phyloP scores from a whole-genome alignment of 208 protist species.

The Balamuthia mandrillaris region DNA sequence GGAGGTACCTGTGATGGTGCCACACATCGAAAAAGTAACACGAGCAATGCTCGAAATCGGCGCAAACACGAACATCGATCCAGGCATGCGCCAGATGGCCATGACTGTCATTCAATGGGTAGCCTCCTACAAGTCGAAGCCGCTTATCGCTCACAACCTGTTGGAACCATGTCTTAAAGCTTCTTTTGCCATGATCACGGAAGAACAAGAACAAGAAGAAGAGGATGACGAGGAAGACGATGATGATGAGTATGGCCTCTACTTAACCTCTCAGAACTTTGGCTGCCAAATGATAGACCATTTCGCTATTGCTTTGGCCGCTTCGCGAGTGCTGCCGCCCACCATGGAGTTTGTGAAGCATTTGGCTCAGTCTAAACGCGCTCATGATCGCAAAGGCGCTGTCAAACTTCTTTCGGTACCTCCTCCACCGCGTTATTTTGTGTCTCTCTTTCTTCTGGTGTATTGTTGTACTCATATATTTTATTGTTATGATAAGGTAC shows the following conservation, averaged over 20 bases:
- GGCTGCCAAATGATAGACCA: slow-evolving; percentile 26
- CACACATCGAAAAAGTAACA: neutral
- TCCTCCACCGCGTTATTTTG: neutral
- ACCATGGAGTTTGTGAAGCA: slow-evolving; percentile 13
- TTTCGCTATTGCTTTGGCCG: neutral
- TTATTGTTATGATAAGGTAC: no score
- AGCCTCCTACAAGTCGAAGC: slow-evolving; percentile 23
- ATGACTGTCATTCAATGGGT: slow-evolving; percentile 29
- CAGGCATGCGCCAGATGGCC: neutral
- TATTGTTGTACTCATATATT: neutral
- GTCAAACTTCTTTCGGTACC: neutral
- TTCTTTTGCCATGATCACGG: slow-evolving; percentile 29
- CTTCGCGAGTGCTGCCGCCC: slow-evolving; percentile 22
- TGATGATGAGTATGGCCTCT: slow-evolving; percentile 1
- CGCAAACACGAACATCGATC: slow-evolving; percentile 19
- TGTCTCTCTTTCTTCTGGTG: neutral
- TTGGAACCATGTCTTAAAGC: neutral
- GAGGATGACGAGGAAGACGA: slow-evolving; percentile 27
- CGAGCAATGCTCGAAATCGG: slow-evolving; percentile 30
- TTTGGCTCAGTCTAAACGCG: neutral
- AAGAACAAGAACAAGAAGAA: neutral
- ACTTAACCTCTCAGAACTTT: slow-evolving; percentile 9
- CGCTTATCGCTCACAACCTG: slow-evolving; percentile 17
- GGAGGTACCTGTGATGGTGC: neutral
- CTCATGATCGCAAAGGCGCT: neutral